Evolutionary conservation across 352 stramenopile species (phyloP).

Genomic region (Phytophthora meadii): DNA sequence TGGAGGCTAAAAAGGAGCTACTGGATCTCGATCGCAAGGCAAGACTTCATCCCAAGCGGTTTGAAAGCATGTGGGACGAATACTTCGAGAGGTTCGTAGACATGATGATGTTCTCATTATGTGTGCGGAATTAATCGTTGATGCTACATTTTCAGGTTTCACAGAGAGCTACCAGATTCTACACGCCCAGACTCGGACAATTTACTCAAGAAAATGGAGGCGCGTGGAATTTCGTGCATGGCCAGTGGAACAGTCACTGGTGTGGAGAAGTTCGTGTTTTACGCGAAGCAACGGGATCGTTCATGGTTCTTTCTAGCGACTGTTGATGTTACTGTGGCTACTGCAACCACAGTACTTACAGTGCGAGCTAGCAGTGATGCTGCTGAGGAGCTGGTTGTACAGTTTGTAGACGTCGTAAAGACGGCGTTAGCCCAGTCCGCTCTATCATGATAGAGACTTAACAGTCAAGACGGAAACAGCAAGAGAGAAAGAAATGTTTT

Average conservation of each 20-base stretch:
- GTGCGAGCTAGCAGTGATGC: slow-evolving; percentile 60
- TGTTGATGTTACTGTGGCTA: slow-evolving; percentile 54
- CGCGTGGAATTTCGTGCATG: slow-evolving; percentile 65
- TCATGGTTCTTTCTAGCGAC: slow-evolving; percentile 66
- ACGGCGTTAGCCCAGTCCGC: slow-evolving; percentile 18
- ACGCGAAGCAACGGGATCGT: slow-evolving; percentile 58
- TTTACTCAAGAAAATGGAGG: slow-evolving; percentile 56
- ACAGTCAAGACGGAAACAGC: background rate
- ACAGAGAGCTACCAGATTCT: slow-evolving; percentile 26
- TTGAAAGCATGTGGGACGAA: slow-evolving; percentile 83
- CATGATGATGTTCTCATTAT: background rate
- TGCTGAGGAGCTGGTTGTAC: slow-evolving; percentile 46
- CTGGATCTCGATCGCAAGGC: slow-evolving; percentile 54
- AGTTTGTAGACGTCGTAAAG: slow-evolving; percentile 52
- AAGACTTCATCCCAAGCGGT: slow-evolving; percentile 66
- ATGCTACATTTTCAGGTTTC: slow-evolving; percentile 37
- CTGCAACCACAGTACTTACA: slow-evolving; percentile 45
- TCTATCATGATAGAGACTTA: slow-evolving; percentile 11
- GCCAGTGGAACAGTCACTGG: slow-evolving; percentile 71
- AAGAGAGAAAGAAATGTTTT: slow-evolving; percentile 9
- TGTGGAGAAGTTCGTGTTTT: slow-evolving; percentile 82
- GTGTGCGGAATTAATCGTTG: background rate
- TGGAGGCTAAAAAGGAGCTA: slow-evolving; percentile 6
- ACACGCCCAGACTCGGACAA: slow-evolving; percentile 30
- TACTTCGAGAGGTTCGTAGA: slow-evolving; percentile 65